Evolutionary conservation across 1,284 basidiomycete genomes (phyloP), one percentile per base, ranked within the genome.

Genomic region (Ustilago tritici): DNA sequence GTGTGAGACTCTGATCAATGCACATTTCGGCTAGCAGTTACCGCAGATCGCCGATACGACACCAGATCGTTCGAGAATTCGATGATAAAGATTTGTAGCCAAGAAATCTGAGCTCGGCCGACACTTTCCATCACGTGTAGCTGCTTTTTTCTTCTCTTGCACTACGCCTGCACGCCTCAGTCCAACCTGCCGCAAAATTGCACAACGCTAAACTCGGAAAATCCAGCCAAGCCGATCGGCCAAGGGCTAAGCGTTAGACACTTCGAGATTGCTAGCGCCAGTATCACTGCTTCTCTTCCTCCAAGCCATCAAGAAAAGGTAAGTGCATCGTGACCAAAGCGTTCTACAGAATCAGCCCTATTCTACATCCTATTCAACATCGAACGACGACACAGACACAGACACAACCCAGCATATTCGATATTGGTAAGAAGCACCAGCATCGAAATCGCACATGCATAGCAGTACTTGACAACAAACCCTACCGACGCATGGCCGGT

Each of bases 231-330:
- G n/a, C 43, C 43, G 43, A 46, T 46, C 43, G n/a, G 43, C 43
- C 19, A 46, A 41, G 40, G 17, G 40, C 40, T 41, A 17, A 41
- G 43, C n/a, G n/a, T 38, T 57, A 47, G 59, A 73, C 65, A 64
- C 23, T 73, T 73, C 70, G 65, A 65, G 65, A 54, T 60, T 41
- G 53, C 23, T 38, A 36, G 23, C 57, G 32, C 35, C 56, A 61
- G 61, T 68, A 28, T 28, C 67, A 61, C 61, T 76, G 60, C 59
- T 53, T 61, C 61, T 55, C 63, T 63, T 59, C 59, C 68, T 67
- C 70, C 61, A 77, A 65, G 75, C 75, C 75, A 77, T 77, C 75
- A 77, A 73, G 70, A 73, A 73, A 66, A 73, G 70, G 75, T 77
- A 73, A 77, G 75, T 77, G 28, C 17, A 58, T 58, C 28, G 32